Evolutionary conservation across 139 green algal genomes (phyloP), one percentile per base, ranked within the genome.

Genomic region (Chlorella sp.): DNA sequence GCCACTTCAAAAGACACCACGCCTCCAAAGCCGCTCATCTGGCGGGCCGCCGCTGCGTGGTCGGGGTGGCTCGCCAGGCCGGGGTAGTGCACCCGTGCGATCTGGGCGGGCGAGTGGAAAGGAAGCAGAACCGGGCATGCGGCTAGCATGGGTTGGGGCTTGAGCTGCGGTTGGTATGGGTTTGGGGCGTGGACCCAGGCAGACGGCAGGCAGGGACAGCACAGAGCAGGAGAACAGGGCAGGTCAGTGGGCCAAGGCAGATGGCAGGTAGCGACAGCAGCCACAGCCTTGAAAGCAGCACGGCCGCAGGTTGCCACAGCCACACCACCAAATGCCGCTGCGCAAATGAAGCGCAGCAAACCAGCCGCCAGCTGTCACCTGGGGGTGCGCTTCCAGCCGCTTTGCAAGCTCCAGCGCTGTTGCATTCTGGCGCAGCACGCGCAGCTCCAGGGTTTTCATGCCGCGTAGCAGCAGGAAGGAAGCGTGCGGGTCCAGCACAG

Each of bases 381-480:
- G 72, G 19, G 96, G 96, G 90, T 99, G 97, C 0, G 40, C 83
- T 86, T 98, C 93, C 36, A 99, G 93, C 6, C 90, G 88, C 34
- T 69, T 41, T 0, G 95, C 96, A 1, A 98, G 65, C 72, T 91
- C 84, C 82, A 97, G 70, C 0, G 93, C 96, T 19, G 87, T 83
- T 2, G 46, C 51, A 83, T 98, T 99, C 76, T 98, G 94, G 43
- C 90, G 88, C 83, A 94, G 73, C 43, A 99, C 96, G 16, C 97
- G 92, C 36, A 99, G 90, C 24, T 93, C 91, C 38, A 99, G 93
- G n/a, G 97, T 99, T 43, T 99, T 99, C 85, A 99, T 95, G 78
- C 97, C 97, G 58, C 97, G 92, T 67, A 99, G 90, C 62, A 99
- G 88, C 77, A 99, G 91, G 89, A 98, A 99, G 30, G 95, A 91